Evolutionary conservation across 2,329 filamentous ascomycete genomes (phyloP).

Genomic region (Pseudogymnoascus sp.): DNA sequence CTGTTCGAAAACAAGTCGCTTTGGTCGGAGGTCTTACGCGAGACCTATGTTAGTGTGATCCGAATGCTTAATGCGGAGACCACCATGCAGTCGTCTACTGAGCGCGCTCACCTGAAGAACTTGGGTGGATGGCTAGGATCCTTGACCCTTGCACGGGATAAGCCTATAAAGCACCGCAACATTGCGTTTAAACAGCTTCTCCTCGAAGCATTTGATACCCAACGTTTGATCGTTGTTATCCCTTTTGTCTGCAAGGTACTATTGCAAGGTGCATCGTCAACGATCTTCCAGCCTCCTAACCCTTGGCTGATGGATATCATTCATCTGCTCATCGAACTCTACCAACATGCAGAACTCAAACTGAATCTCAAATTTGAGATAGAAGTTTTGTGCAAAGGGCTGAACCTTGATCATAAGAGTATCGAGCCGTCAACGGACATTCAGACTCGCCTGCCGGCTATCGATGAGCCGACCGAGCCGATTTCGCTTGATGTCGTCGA

Average conservation of each 20-base stretch:
- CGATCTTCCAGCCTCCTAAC: conserved; percentile 88
- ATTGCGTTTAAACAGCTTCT: conserved; percentile 95
- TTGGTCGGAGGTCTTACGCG: conserved; percentile 82
- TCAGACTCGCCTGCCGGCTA: conserved; percentile 57
- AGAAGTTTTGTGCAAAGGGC: conserved; percentile 88
- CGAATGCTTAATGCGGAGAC: conserved; percentile 84
- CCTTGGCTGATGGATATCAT: conserved; percentile 98
- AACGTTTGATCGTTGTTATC: conserved; percentile 84
- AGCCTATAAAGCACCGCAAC: conserved; percentile 91
- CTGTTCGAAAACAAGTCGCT: conserved; percentile 71
- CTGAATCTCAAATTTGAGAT: conserved; percentile 98
- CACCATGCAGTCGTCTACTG: conserved; percentile 74
- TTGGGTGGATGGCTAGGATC: conserved; percentile 89
- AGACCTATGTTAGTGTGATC: conserved; percentile 81
- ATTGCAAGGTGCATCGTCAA: conserved; percentile 73
- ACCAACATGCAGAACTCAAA: conserved; percentile 86
- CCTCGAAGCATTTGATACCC: conserved; percentile 86
- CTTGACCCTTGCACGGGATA: conserved; percentile 84
- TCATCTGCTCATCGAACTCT: conserved; percentile 81
- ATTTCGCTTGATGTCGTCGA: conserved; percentile 61
- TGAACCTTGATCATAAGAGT: conserved; percentile 84
- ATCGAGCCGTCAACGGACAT: conserved; percentile 85
- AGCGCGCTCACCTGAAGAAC: conserved; percentile 85
- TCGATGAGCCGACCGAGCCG: conserved; percentile 51
- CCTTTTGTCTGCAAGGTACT: conserved; percentile 97